These are phyloP conservation scores for Pichia sp. DNA, from an alignment of 1,139 yeast species.

Conservation along the genomic window DNA sequence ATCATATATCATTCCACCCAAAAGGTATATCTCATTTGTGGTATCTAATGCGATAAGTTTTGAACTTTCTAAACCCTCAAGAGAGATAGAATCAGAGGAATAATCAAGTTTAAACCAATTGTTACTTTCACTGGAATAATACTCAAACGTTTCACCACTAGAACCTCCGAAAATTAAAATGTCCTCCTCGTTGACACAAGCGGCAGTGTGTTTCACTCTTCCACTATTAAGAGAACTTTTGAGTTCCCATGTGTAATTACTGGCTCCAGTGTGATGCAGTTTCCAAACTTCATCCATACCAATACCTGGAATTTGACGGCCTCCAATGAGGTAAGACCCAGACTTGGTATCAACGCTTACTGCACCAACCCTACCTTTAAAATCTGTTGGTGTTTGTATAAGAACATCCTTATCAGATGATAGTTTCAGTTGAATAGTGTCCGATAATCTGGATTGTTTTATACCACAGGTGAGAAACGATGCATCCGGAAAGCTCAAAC, in stretches of 20 bases:
- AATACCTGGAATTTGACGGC: conserved; percentile 59
- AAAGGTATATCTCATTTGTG: conserved; percentile 39
- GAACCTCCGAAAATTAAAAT: conserved; percentile 56
- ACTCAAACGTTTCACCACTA: conserved; percentile 15
- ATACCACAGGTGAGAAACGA: conserved; percentile 54
- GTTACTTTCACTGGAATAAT: conserved; percentile 7
- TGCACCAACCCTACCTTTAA: conserved; percentile 57
- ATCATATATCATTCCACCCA: conserved; percentile 49
- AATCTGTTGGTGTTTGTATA: conserved; percentile 10
- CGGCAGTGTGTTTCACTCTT: conserved; percentile 53
- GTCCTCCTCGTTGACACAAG: conserved; percentile 32
- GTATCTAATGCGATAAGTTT: neutral
- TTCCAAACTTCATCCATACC: conserved; percentile 42
- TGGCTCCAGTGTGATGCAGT: conserved; percentile 6
- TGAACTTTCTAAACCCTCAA: conserved; percentile 4
- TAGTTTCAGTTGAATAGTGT: conserved; percentile 23
- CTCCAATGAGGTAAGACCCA: conserved; percentile 53
- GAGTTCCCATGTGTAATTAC: conserved; percentile 34
- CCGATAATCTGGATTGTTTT: conserved; percentile 40
- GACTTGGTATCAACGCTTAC: conserved; percentile 37
- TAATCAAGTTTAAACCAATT: conserved; percentile 13
- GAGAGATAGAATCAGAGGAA: neutral
- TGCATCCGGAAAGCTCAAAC: conserved; percentile 37
- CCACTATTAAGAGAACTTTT: conserved; percentile 40
- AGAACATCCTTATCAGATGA: conserved; percentile 6